Percentiles rank a stretch among this genome's conserved stretches.
These are phyloP conservation scores for Circinella minor DNA, from an alignment of 371 early-diverging fungal genomes.

Conservation along the genomic window DNA sequence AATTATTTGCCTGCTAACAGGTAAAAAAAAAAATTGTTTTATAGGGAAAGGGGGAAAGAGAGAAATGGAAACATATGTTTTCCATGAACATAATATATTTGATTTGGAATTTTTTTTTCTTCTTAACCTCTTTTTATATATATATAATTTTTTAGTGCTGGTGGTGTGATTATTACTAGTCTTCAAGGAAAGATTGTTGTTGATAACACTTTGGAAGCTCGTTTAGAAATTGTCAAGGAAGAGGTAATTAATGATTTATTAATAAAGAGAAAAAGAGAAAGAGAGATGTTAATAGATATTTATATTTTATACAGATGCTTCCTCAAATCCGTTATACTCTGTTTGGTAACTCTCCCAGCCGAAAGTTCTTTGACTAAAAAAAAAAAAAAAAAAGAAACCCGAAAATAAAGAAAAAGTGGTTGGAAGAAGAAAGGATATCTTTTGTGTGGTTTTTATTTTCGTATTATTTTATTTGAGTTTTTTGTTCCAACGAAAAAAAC, in stretches of 20 bases:
- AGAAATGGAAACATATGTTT: neutral
- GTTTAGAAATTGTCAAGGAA: slow-evolving; percentile 83
- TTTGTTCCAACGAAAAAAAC: no score
- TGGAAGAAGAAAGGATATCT: no score
- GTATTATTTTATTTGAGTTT: no score
- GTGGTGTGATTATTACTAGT: slow-evolving; percentile 88
- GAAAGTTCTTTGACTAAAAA: slow-evolving; percentile 88
- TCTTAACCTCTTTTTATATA: neutral
- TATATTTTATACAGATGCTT: slow-evolving; percentile 64
- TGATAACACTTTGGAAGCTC: slow-evolving; percentile 90
- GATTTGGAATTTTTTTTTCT: no score
- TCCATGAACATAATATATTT: no score
- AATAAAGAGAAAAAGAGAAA: no score
- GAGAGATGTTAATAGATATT: neutral
- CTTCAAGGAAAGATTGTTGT: slow-evolving; percentile 80
- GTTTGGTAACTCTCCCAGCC: slow-evolving; percentile 89
- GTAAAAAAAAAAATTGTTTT: slow-evolving; percentile 21
- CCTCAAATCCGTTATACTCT: slow-evolving; percentile 89
- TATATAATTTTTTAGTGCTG: slow-evolving; percentile 59
- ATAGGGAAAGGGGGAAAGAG: neutral
- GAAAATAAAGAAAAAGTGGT: no score
- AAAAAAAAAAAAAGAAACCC: neutral
- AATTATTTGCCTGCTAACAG: slow-evolving; percentile 55
- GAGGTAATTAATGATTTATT: slow-evolving; percentile 47
- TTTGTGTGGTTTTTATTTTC: no score